A percentile compares a stretch with the other conserved stretches of the same genome.
These are phyloP conservation scores for Trichoderma sp. DNA, from an alignment of 2,329 filamentous ascomycete species.

Conservation along the genomic window DNA sequence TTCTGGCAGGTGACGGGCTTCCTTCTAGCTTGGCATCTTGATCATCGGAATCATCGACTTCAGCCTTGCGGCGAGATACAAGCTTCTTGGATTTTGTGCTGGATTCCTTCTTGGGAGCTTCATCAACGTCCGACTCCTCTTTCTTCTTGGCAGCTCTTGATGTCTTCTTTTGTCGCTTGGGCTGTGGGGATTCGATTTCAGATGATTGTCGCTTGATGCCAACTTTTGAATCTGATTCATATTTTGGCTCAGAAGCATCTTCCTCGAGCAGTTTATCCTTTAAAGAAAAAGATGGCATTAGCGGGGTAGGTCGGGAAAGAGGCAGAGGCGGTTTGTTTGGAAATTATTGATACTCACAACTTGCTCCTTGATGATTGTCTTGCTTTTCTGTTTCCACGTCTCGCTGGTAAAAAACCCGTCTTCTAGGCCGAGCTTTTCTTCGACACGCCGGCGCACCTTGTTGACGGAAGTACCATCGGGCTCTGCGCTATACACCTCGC, in stretches of 20 bases:
- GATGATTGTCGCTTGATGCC: constrained; percentile 35
- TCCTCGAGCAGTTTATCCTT: constrained; percentile 37
- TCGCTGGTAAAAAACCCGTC: constrained; percentile 48
- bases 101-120: constrained; percentile 25
- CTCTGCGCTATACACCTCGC: constrained; percentile 43
- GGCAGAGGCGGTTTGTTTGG: not conserved
- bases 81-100: constrained; percentile 20
- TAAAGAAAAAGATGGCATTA: constrained; percentile 8
- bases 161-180: constrained; percentile 40
- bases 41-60: constrained; percentile 17
- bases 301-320: not conserved
- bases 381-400: constrained; percentile 59
- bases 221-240: constrained; percentile 29
- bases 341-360: constrained; percentile 45
- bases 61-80: constrained; percentile 21
- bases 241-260: constrained; percentile 30
- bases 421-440: constrained; percentile 47
- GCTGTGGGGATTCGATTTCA: constrained; percentile 34
- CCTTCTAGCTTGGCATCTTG: not conserved
- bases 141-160: constrained; percentile 36
- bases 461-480: constrained; percentile 55
- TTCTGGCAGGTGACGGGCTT: constrained; percentile 10
- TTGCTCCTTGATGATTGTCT: constrained; percentile 52
- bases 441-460: constrained; percentile 51
- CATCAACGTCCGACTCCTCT: constrained; percentile 26